These are phyloP conservation scores for Corchorus olitorius DNA, from an alignment of 345 rosid species.

Conservation along the genomic window DNA sequence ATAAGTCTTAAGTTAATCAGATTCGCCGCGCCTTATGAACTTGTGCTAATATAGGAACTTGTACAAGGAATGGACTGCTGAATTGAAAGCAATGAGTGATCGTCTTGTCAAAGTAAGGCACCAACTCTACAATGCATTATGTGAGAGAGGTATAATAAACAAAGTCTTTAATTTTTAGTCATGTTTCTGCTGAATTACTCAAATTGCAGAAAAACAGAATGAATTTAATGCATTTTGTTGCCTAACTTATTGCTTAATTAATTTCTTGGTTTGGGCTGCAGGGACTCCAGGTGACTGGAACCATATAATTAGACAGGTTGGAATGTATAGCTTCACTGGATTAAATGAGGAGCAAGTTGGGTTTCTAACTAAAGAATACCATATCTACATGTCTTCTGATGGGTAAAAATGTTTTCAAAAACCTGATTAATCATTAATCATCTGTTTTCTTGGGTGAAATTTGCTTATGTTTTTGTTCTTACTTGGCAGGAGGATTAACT, in stretches of 20 bases:
- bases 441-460: not conserved
- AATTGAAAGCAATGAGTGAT: constrained; percentile 70
- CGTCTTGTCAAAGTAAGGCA: constrained; percentile 64
- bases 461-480: not conserved
- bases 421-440: not conserved
- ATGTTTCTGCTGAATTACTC: not conserved
- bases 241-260: not conserved
- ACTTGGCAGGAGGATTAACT: constrained; percentile 67
- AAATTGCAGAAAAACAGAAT: not conserved
- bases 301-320: constrained; percentile 69
- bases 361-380: constrained; percentile 64
- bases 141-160: constrained; percentile 45
- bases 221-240: too few relatives aligned
- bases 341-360: constrained; percentile 62
- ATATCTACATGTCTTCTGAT: constrained; percentile 69
- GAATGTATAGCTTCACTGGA: constrained; percentile 72
- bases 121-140: constrained; percentile 57
- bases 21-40: constrained; percentile 2
- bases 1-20: too few relatives aligned
- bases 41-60: constrained; percentile 35
- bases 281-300: constrained; percentile 85
- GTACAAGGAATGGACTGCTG: constrained; percentile 68
- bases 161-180: too few relatives aligned
- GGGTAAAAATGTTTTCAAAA: constrained; percentile 40
- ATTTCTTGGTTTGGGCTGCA: constrained; percentile 15